Conservation (phyloP, 805 yeast genomes). For the Zygotorulaspora sp. region DNA sequence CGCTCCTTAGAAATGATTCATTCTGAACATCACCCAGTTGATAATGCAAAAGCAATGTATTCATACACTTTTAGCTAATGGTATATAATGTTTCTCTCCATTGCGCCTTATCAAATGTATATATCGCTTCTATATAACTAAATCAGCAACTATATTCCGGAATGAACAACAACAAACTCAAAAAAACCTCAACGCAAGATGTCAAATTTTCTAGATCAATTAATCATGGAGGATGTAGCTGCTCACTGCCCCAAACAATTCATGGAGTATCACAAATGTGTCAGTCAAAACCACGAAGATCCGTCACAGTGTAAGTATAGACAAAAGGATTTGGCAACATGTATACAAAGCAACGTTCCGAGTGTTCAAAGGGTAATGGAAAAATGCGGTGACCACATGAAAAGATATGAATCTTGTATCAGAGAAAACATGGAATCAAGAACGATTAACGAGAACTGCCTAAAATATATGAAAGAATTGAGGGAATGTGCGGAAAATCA, state of each 20-base stretch:
- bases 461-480: conserved; percentile 48
- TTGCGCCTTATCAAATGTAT: no score
- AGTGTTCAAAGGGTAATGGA: conserved; percentile 64
- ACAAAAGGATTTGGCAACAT: conserved; percentile 54
- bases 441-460: conserved; percentile 47
- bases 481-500: conserved; percentile 53
- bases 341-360: conserved; percentile 65
- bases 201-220: conserved; percentile 54
- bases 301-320: conserved; percentile 48
- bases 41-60: conserved; percentile 12
- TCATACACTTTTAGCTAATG: no score
- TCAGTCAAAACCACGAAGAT: conserved; percentile 51
- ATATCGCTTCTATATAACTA: neutral
- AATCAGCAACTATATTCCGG: no score
- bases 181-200: conserved; percentile 6
- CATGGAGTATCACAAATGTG: conserved; percentile 67
- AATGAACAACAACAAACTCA: no score
- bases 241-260: conserved; percentile 70
- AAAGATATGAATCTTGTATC: conserved; percentile 64
- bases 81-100: no score
- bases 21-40: conserved; percentile 13
- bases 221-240: conserved; percentile 75
- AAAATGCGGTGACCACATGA: conserved; percentile 54
- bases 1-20: conserved; percentile 10
- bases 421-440: conserved; percentile 39